Base-by-base conservation (phyloP, 805 yeast species). In the Yarrowia sp. region DNA sequence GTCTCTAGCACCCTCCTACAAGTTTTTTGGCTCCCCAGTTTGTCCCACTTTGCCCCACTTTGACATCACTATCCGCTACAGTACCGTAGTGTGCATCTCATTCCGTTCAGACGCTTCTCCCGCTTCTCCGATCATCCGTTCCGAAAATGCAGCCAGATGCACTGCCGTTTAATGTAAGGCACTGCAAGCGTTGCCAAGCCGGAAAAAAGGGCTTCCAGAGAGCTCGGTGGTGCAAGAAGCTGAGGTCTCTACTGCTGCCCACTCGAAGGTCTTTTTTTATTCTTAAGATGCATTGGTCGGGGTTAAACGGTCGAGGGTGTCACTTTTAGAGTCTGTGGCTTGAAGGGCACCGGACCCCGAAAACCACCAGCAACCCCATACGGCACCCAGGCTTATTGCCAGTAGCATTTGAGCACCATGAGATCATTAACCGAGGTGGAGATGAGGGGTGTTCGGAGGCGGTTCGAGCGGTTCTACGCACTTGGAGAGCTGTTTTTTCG, bases 131-230 rank as follows among this genome's bases (percentile, higher is more conserved):
- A n/a, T 42, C 24, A 2, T 46, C 36, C 38, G 38, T 33, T 30
- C 53, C 38, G 38, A 15, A 13, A 3, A 20, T 46, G 52, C 52
- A 33, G 8, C 6, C 10, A 7, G 2, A 7, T 52, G 58, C 58
- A 52, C 58, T 52, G 58, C 58, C 58, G 58, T 52, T 52, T 52
- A 36, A 52, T 52, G 58, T 52, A 52, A 52, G 58, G 58, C 58
- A 52, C 58, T 52, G 58, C 43, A 52, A 34, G 56, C 56, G 42
- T 36, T 50, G 56, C 42, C 42, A 34, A 52, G 58, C 43, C 56
- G 56, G 43, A 30, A 47, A 47, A 47, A 47, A 7, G 13, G 46
- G 14, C 24, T 9, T 24, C 6, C 30, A 7, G 30, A 24, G 30
- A 7, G 30, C 30, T 24, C 6, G n/a, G n/a, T n/a, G n/a, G n/a